Conservation (phyloP, 257 asterid genomes). For the Salvia rosmarinus region DNA sequence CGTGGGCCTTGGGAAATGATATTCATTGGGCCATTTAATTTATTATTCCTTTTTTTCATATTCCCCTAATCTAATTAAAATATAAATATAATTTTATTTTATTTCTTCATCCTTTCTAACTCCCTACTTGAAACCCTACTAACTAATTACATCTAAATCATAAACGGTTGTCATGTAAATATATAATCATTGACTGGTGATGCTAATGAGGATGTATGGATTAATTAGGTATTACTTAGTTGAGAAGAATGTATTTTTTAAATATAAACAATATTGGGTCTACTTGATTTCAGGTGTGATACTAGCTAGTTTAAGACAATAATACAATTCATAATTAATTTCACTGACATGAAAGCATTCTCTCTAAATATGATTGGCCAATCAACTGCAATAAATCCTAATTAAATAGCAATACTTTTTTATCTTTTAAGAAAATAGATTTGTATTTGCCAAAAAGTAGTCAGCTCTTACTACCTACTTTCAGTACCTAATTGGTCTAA, state of each 20-base stretch:
- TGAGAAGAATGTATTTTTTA: neutral
- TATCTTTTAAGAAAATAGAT: neutral
- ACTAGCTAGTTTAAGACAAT: conserved; percentile 30
- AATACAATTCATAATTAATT: conserved; percentile 20
- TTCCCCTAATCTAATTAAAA: no score
- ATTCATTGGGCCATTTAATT: no score
- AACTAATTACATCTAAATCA: no score
- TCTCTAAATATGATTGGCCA: conserved; percentile 45
- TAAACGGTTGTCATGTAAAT: no score
- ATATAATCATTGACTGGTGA: neutral
- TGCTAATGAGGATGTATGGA: neutral
- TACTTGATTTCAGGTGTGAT: conserved; percentile 21
- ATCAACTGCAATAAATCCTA: conserved; percentile 25
- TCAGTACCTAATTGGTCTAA: conserved; percentile 12
- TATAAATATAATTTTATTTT: no score
- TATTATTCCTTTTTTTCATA: no score
- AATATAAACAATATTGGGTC: neutral
- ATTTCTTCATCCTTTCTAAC: no score
- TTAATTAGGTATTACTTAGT: neutral
- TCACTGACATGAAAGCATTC: conserved; percentile 56
- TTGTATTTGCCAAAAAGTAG: conserved; percentile 20
- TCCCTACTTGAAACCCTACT: no score
- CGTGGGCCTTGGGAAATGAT: neutral
- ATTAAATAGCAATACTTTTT: neutral
- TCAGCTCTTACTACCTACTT: conserved; percentile 33